A percentile compares a stretch with the other conserved stretches of the same genome.
These are phyloP conservation scores for Trichoderma sp. DNA, from an alignment of 2,329 filamentous ascomycete species.

Conservation along the genomic window DNA sequence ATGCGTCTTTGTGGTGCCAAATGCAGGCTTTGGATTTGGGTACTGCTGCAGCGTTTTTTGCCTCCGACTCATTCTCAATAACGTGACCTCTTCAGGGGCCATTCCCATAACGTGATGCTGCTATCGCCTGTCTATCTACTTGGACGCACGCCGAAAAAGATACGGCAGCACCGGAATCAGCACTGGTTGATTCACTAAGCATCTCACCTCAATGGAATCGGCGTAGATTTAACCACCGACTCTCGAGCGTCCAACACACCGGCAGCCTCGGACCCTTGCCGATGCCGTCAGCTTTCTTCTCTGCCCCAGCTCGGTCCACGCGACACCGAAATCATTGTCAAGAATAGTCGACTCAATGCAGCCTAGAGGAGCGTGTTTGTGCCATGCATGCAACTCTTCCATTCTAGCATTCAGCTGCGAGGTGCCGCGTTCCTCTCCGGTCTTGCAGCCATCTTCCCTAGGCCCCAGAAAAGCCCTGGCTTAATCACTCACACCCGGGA, in stretches of 20 bases:
- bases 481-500: not conserved
- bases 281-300: not conserved
- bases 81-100: not conserved
- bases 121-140: not conserved
- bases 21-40: not conserved
- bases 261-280: constrained; percentile 4
- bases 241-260: not conserved
- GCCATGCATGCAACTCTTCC: not conserved
- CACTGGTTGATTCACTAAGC: not conserved
- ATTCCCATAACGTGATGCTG: not conserved
- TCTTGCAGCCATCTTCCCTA: not conserved
- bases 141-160: not conserved
- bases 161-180: not conserved
- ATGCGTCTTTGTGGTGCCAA: not conserved
- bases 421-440: not conserved
- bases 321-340: not conserved
- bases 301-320: not conserved
- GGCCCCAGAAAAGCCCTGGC: not conserved
- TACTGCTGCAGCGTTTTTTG: not conserved
- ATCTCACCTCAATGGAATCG: not conserved
- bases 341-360: not conserved
- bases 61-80: not conserved
- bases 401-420: not conserved
- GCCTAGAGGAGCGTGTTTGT: not conserved
- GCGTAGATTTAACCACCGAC: not conserved